Conservation (phyloP, 768 basidiomycete genomes). For the Fomitopsis pulvina region DNA sequence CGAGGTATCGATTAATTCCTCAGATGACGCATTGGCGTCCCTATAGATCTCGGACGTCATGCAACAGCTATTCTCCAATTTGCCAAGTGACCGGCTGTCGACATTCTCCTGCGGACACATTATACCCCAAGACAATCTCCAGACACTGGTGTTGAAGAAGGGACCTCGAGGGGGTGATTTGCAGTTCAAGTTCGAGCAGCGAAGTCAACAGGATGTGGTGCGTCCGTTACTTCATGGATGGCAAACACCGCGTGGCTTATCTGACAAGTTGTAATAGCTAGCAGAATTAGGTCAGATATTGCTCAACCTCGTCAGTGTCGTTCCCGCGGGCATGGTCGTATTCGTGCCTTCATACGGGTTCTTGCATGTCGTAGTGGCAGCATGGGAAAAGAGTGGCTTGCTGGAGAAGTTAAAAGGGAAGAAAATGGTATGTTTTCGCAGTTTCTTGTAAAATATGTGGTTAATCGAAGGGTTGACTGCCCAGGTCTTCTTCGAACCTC, state of each 20-base stretch:
- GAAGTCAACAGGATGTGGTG: constrained; percentile 54
- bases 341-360: constrained; percentile 93
- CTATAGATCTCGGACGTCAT: constrained; percentile 80
- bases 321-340: constrained; percentile 86
- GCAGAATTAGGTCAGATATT: constrained; percentile 80
- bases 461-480: neutral
- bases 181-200: constrained; percentile 76
- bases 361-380: constrained; percentile 54
- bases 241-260: neutral
- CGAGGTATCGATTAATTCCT: constrained; percentile 5
- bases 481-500: constrained; percentile 88
- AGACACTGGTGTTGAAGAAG: constrained; percentile 63
- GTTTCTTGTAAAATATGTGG: neutral
- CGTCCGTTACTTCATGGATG: constrained; percentile 20
- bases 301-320: constrained; percentile 68
- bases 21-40: neutral
- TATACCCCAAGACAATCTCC: constrained; percentile 74
- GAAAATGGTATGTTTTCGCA: constrained; percentile 55
- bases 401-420: constrained; percentile 56
- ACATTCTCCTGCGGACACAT: constrained; percentile 92
- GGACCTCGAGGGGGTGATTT: constrained; percentile 71
- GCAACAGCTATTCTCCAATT: constrained; percentile 67
- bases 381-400: constrained; percentile 60
- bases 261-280: constrained; percentile 38
- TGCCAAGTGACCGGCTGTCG: constrained; percentile 55